These are phyloP conservation scores for Poa pratensis DNA, from an alignment of 176 grass and related monocot genomes.

Conservation along the genomic window DNA sequence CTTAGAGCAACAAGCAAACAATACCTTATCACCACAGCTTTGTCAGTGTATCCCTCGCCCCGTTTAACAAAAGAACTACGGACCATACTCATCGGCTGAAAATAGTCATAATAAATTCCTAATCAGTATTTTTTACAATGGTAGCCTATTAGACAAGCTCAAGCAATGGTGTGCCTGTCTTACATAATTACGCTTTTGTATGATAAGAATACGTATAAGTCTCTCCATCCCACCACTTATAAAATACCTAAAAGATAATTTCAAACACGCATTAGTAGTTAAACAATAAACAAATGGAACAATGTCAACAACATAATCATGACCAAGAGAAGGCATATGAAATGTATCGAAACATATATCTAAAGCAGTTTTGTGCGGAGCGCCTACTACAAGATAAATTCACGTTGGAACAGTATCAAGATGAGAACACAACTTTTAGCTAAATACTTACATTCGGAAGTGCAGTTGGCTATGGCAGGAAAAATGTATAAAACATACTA, in stretches of 20 bases:
- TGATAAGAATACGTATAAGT: constrained; percentile 82
- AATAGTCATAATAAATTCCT: constrained; percentile 36
- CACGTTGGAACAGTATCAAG: neutral
- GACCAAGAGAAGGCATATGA: constrained; percentile 22
- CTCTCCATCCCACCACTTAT: constrained; percentile 88
- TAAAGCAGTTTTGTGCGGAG: neutral
- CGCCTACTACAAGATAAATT: constrained; percentile 7
- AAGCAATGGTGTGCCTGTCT: constrained; percentile 47
- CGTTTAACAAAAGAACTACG: constrained; percentile 66
- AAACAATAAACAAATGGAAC: constrained; percentile 37
- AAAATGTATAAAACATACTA: neutral
- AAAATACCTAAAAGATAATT: constrained; percentile 76
- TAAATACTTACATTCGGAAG: constrained; percentile 19
- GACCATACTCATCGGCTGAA: constrained; percentile 83
- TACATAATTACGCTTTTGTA: constrained; percentile 96
- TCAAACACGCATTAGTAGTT: constrained; percentile 22
- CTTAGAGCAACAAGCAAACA: constrained; percentile 7
- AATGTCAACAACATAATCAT: constrained; percentile 18
- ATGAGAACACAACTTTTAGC: constrained; percentile 28
- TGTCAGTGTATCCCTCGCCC: constrained; percentile 87
- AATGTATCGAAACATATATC: neutral
- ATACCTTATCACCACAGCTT: constrained; percentile 93
- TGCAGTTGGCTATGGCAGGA: neutral
- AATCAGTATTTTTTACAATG: constrained; percentile 26
- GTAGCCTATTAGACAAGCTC: constrained; percentile 9